These are phyloP conservation scores for Syzygium aromaticum DNA, from an alignment of 345 rosid species.

Conservation along the genomic window DNA sequence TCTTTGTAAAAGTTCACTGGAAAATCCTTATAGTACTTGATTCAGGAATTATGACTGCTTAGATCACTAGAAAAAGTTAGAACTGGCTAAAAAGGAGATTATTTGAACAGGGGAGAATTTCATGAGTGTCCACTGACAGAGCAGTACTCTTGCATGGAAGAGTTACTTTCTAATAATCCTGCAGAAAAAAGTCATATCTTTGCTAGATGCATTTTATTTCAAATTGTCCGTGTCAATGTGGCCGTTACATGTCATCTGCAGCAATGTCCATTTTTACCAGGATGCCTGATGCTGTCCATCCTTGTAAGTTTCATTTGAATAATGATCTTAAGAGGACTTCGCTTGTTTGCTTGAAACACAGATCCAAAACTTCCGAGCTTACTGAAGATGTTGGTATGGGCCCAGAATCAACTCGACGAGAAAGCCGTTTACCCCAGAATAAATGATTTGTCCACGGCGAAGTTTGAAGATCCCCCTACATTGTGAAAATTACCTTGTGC, in stretches of 20 bases:
- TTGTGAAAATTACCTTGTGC: neutral
- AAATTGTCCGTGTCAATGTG: neutral
- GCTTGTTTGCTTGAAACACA: constrained; percentile 12
- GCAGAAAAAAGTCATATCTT: neutral
- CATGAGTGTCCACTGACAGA: neutral
- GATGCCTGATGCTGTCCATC: neutral
- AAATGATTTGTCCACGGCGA: constrained; percentile 61
- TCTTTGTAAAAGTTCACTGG: neutral
- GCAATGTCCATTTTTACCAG: neutral
- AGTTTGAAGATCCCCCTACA: constrained; percentile 60
- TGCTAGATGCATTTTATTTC: neutral
- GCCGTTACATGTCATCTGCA: neutral
- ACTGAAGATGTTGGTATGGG: constrained; percentile 92
- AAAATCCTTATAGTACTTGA: neutral
- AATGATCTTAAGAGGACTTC: neutral
- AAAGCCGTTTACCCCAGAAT: constrained; percentile 91
- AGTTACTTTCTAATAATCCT: neutral
- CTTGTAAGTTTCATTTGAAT: neutral
- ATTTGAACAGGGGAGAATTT: neutral
- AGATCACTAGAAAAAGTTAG: neutral
- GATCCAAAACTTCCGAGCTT: constrained; percentile 95
- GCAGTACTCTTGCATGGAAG: neutral
- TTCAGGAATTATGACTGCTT: neutral
- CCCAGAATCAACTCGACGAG: constrained; percentile 83
- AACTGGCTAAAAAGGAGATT: neutral